phyloP scores from a whole-genome alignment of 495 filamentous ascomycete genomes.

The Parathielavia appendiculata region DNA sequence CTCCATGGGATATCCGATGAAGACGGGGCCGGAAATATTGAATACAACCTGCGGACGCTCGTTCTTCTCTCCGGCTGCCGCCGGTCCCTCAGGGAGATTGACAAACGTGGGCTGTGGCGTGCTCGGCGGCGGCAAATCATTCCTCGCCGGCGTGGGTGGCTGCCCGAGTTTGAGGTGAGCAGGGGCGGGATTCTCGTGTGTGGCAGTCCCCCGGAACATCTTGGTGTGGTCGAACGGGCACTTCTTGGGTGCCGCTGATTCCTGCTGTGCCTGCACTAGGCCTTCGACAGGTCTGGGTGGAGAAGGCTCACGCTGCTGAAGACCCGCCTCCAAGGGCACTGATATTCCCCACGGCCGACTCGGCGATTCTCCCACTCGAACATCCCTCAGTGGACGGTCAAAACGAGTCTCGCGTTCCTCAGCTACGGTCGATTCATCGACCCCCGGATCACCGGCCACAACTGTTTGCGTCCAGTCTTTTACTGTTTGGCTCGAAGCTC shows the following conservation, averaged over 20 bases:
- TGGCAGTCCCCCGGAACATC: constrained; percentile 24
- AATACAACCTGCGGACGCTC: constrained; percentile 62
- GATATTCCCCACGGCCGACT: constrained; percentile 87
- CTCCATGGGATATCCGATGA: constrained; percentile 80
- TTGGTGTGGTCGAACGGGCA: constrained; percentile 48
- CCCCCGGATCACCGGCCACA: constrained; percentile 43
- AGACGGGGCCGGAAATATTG: constrained; percentile 69
- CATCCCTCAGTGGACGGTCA: constrained; percentile 73
- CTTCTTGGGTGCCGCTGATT: constrained; percentile 30
- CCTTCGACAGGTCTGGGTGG: constrained; percentile 37
- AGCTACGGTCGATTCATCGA: constrained; percentile 25
- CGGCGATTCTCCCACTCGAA: constrained; percentile 82
- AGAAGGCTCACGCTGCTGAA: constrained; percentile 37
- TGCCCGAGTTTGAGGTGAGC: constrained; percentile 22
- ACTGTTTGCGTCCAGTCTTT: constrained; percentile 77
- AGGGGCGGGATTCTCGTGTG: constrained; percentile 13
- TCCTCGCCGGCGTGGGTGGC: constrained; percentile 22
- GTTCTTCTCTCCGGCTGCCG: constrained; percentile 22
- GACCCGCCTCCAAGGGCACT: constrained; percentile 43
- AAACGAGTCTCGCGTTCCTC: constrained; percentile 58
- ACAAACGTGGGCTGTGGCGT: constrained; percentile 39
- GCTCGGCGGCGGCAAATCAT: constrained; percentile 15
- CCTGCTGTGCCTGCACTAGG: constrained; percentile 21
- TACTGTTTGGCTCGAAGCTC: constrained; percentile 57
- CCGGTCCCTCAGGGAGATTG: constrained; percentile 28